phyloP scores from a whole-genome alignment of 2,329 filamentous ascomycete genomes.

The Amylocarpus encephaloides region DNA sequence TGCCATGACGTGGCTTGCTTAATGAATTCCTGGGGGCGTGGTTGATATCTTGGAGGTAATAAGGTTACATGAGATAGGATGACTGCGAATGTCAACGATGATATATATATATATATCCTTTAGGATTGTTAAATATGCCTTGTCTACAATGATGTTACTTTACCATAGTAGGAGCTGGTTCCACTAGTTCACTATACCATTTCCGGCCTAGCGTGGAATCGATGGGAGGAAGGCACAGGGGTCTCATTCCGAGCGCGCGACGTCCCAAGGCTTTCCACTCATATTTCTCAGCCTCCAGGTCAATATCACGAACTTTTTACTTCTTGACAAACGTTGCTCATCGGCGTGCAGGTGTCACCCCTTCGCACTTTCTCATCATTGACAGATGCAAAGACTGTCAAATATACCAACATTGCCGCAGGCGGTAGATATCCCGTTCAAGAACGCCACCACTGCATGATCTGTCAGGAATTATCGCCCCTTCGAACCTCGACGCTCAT shows the following conservation, averaged over 20 bases:
- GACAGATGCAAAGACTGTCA: conserved; percentile 16
- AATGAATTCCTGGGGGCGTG: too few relatives aligned
- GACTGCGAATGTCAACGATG: too few relatives aligned
- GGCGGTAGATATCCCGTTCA: conserved; percentile 29
- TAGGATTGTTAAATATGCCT: too few relatives aligned
- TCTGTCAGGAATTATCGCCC: conserved; percentile 28
- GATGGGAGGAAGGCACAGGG: conserved; percentile 9
- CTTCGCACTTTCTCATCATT: conserved; percentile 21
- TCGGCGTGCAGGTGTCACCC: conserved; percentile 29
- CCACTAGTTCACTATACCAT: conserved; percentile 7
- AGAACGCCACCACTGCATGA: conserved; percentile 30
- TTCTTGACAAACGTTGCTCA: conserved; percentile 22
- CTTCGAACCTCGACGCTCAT: conserved; percentile 27
- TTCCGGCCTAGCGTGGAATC: conserved; percentile 7
- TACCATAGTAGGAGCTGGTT: too few relatives aligned
- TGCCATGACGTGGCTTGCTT: too few relatives aligned
- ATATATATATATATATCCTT: too few relatives aligned
- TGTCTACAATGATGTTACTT: too few relatives aligned
- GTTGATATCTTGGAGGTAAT: too few relatives aligned
- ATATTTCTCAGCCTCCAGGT: conserved; percentile 22
- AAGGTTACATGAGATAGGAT: too few relatives aligned
- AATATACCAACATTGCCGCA: conserved; percentile 28
- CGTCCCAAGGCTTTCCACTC: conserved; percentile 15
- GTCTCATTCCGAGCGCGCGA: conserved; percentile 13
- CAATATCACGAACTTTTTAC: conserved; percentile 17